Conservation (phyloP, 2,329 filamentous ascomycete genomes). For the Lachnellula hyalina region DNA sequence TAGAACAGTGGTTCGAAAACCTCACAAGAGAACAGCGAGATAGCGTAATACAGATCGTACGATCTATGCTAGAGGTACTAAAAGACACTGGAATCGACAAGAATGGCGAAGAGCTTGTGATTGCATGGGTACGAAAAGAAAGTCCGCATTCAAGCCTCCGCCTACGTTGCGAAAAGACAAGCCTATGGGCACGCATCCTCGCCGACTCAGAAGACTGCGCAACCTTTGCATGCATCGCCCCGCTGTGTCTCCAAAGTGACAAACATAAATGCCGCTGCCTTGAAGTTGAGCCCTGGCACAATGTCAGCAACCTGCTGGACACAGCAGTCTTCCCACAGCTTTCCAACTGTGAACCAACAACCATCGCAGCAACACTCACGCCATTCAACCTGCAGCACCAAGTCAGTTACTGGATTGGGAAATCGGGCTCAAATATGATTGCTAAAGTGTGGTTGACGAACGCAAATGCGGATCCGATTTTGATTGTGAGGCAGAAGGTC, state of each 20-base stretch:
- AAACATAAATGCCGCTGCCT: conserved; percentile 5
- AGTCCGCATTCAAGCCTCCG: conserved; percentile 5
- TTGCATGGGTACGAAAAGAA: conserved; percentile 5
- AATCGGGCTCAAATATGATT: neutral
- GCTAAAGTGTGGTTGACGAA: neutral
- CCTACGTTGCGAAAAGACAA: conserved; percentile 11
- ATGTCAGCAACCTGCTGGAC: conserved; percentile 3
- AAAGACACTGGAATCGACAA: conserved; percentile 11
- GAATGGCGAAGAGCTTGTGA: conserved; percentile 4
- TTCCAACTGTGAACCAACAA: conserved; percentile 1
- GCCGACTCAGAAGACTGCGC: conserved; percentile 17
- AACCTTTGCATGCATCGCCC: conserved; percentile 16
- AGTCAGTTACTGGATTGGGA: neutral
- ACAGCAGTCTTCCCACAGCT: conserved; percentile 4
- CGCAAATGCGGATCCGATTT: neutral
- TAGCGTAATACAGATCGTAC: conserved; percentile 1
- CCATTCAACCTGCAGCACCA: conserved; percentile 3
- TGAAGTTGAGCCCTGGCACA: conserved; percentile 3
- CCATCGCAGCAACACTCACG: neutral
- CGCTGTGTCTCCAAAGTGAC: conserved; percentile 8
- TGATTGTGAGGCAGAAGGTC: neutral
- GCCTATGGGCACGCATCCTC: conserved; percentile 15
- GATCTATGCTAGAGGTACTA: conserved; percentile 8
- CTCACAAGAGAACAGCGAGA: neutral
- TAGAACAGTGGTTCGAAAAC: conserved; percentile 6